Evolutionary conservation across 495 filamentous ascomycete genomes (phyloP), one percentile per base, ranked within the genome.

Genomic region (Xylaria nigripes): DNA sequence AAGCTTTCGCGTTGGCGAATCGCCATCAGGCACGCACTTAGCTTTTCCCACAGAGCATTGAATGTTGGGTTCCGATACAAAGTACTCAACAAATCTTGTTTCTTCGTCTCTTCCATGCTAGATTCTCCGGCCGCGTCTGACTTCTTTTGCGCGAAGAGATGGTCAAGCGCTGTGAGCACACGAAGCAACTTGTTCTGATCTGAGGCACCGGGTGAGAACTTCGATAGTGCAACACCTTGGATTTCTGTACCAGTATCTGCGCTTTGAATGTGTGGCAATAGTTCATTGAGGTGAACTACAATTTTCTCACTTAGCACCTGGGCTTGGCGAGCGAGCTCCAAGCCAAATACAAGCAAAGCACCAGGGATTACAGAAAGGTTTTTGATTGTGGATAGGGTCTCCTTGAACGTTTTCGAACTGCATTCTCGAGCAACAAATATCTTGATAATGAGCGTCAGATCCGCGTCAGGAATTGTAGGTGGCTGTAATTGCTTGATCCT

Each of bases 391-490:
- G 94, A 91, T 43, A 97, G 79, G 0, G 94, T 96, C 63, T 97
- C 92, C 61, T 89, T 85, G 78, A 97, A 97, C 2, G 91, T 96
- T 73, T 95, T 95, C 45, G 87, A 90, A 61, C 86, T 93, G 71
- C 93, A 99, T 67, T 99, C 93, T 25, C 90, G 86, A 48, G 93
- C 91, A 12, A 92, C 87, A 56, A 99, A 84, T 55, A 99, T 95
- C 61, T 94, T 93, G 61, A 96, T 88, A 9, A 99, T 90, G 38
- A 97, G 75, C 63, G 86, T 87, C 57, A 99, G 77, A 68, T 96
- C 95, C 59, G 87, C 77, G 38, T 92, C 88, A 1, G 94, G 92
- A 43, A 99, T 84, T 21, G 89, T 81, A 22, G 93, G 93, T 47
- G 91, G 90, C 23, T 84, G 83, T 15, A 96, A 76, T 25, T 81